These are phyloP conservation scores for baker's yeast (Saccharomyces cerevisiae) DNA, from an alignment of 805 yeast species.

Conservation along the genomic window DNA sequence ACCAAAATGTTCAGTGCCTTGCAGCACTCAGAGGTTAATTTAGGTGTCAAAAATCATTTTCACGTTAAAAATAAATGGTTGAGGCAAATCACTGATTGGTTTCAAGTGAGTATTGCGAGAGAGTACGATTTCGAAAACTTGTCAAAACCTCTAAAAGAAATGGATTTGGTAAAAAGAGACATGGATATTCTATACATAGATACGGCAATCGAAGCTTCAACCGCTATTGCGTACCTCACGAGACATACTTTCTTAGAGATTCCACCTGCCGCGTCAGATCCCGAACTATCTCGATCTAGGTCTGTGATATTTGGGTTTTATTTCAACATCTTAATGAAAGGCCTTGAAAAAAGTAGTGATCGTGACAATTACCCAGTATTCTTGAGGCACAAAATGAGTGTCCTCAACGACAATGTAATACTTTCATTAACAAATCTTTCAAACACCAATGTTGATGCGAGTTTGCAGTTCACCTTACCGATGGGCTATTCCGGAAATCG, in stretches of 20 bases:
- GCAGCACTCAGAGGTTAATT: conserved; percentile 20
- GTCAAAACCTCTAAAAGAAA: conserved; percentile 30
- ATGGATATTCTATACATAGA: conserved; percentile 44
- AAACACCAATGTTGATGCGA: conserved; percentile 67
- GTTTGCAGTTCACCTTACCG: conserved; percentile 66
- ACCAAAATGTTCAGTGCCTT: conserved; percentile 30
- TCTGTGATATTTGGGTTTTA: conserved; percentile 61
- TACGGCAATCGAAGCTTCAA: conserved; percentile 56
- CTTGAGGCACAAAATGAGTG: conserved; percentile 44
- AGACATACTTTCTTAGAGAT: conserved; percentile 51
- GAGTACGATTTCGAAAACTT: conserved; percentile 30
- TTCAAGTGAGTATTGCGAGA: conserved; percentile 42
- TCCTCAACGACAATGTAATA: conserved; percentile 56
- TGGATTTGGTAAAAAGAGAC: conserved; percentile 34
- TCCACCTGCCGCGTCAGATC: conserved; percentile 46
- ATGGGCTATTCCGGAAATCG: conserved; percentile 66
- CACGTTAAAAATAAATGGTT: conserved; percentile 41
- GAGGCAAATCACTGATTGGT: conserved; percentile 43
- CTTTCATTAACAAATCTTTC: conserved; percentile 59
- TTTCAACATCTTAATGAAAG: conserved; percentile 49
- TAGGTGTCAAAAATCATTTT: conserved; percentile 36
- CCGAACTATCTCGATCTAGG: conserved; percentile 45
- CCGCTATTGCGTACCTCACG: conserved; percentile 47
- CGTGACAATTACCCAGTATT: conserved; percentile 32
- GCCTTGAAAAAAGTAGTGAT: conserved; percentile 34